Percentiles rank a stretch among this genome's conserved stretches.
phyloP scores from a whole-genome alignment of 75 land plant species.

The Sequoia sempervirens region DNA sequence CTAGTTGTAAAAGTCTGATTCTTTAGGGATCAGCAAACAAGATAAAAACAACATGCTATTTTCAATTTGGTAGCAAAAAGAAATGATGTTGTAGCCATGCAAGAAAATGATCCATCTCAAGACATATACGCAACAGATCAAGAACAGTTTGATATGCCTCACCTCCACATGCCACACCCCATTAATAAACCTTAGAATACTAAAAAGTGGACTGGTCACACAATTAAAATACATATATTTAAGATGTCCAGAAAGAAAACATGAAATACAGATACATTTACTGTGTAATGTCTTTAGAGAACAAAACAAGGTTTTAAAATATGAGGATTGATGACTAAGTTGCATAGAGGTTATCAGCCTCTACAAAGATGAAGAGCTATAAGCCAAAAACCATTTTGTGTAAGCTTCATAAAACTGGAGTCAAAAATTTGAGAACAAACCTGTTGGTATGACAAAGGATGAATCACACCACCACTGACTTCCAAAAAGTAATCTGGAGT shows the following conservation, averaged over 20 bases:
- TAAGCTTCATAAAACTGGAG: not conserved
- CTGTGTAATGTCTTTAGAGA: not conserved
- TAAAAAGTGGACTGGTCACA: not conserved
- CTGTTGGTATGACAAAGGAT: conserved; percentile 93
- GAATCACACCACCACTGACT: conserved; percentile 92
- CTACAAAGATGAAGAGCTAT: not conserved
- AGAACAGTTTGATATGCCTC: not conserved
- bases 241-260: not conserved
- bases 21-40: not conserved
- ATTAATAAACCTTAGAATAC: not conserved
- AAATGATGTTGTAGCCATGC: not conserved
- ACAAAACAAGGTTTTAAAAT: not conserved
- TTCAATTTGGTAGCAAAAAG: not conserved
- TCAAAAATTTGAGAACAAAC: conserved; percentile 15
- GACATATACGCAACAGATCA: not conserved
- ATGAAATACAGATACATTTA: not conserved
- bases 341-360: not conserved
- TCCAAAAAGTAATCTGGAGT: conserved; percentile 85
- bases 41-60: not conserved
- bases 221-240: not conserved
- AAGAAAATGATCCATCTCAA: not conserved
- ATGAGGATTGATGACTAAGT: not conserved
- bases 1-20: not conserved
- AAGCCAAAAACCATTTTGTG: not conserved
- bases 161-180: not conserved